Evolutionary conservation across 2,329 filamentous ascomycete species (phyloP), one percentile per base, ranked within the genome.

Genomic region (Penicillium sp.): DNA sequence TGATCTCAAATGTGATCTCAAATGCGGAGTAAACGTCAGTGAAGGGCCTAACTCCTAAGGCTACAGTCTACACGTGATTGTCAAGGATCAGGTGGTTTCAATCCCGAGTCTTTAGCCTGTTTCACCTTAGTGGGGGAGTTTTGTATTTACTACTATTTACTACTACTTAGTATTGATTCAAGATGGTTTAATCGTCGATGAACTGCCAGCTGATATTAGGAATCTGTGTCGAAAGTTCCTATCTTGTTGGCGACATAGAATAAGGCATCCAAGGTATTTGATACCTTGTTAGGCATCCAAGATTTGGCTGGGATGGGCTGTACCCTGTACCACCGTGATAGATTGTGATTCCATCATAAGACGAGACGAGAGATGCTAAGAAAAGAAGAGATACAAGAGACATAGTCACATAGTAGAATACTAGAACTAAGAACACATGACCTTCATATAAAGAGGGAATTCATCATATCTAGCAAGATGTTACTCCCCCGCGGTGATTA

Each of bases 141-240:
- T 34, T 14, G 9, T 18, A 18, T 42, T 19, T 25, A 18, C n/a
- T n/a, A n/a, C n/a, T n/a, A n/a, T n/a, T n/a, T n/a, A n/a, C n/a
- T n/a, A n/a, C n/a, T n/a, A n/a, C n/a, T n/a, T n/a, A n/a, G n/a
- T n/a, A n/a, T n/a, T n/a, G n/a, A n/a, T n/a, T n/a, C n/a, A n/a
- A n/a, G n/a, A n/a, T n/a, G n/a, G n/a, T n/a, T n/a, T n/a, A 25
- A 38, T 19, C 4, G 29, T 36, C 36, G 30, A 46, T 46, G 2
- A 13, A 19, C 7, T 30, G 14, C 39, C 35, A 16, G 29, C 29
- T 49, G 29, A 12, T 6, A 27, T 13, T 14, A 18, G 13, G 30
- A 19, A 52, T 75, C 70, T 2, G 66, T 72, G 30, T 45, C 12
- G 5, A 18, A 8, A 35, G 33, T 3, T 25, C 22, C 8, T 14